Base-by-base conservation (phyloP, 2,329 filamentous ascomycete species). In the Fusarium torulosum region DNA sequence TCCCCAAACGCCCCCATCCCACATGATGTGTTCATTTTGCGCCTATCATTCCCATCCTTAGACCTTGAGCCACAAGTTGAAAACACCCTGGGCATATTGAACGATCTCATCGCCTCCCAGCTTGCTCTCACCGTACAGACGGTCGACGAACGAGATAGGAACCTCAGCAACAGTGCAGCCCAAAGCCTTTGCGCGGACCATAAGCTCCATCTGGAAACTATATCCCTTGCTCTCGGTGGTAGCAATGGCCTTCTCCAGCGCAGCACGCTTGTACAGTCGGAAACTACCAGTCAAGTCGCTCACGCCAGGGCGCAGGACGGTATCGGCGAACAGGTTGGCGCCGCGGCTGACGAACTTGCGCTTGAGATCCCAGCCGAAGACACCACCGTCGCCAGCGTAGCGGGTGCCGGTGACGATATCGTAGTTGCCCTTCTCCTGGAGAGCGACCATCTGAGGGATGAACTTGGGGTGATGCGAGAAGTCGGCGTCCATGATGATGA, bases 401-500 rank as follows among this genome's bases (percentile, higher is more conserved):
- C 96, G 88, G 44, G 96, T 99, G 53, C 96, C 96, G 2, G 95
- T 98, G 45, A 99, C 94, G 73, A 99, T 99, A 77, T 99, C 96
- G 83, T 93, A 97, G 83, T 93, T 89, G 69, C 84, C 90, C 63
- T 78, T 79, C 79, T 88, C 87, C 81, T 98, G 96, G 71, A 90
- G 87, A 61, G 86, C 86, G 75, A 99, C 93, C 93, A 99, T 98
- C 77, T 90, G 85, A 53, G 94, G 90, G 81, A 99, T 97, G 87
- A 98, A 99, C 83, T 98, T 99, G 77, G 96, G 96, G 85, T 99
- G 96, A 84, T 99, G 96, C 74, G 89, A 93, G 86, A 99, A 99
- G 83, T 99, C 96, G 81, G 96, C 96, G 84, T 99, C 96, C 96
- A 99, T 99, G 86, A 99, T 99, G 85, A 99, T 93, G 78, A 99